These are phyloP conservation scores for Blastocystis sp. DNA, from an alignment of 352 stramenopile genomes.

Conservation along the genomic window DNA sequence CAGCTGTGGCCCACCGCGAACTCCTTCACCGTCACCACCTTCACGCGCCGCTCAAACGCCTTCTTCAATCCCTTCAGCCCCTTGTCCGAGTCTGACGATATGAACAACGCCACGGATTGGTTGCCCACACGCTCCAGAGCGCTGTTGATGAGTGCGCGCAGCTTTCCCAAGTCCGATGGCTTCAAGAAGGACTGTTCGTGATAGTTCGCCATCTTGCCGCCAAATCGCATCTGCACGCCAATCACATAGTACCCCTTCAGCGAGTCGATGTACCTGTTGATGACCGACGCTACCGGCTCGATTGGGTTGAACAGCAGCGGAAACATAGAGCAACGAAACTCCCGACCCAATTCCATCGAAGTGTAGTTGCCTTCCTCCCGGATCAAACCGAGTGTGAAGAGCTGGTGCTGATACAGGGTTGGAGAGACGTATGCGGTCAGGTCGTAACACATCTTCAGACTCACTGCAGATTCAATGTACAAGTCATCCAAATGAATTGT, in stretches of 20 bases:
- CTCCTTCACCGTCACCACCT: constrained; percentile 3
- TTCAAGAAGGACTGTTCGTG: not conserved
- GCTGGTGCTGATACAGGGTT: not conserved
- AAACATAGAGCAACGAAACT: not conserved
- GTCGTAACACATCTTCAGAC: not conserved
- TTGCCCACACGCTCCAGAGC: not conserved
- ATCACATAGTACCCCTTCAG: not conserved
- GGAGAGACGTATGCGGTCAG: not conserved
- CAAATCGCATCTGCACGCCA: constrained; percentile 19
- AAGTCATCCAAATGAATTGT: not conserved
- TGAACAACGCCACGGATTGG: constrained; percentile 1
- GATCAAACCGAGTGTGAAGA: not conserved
- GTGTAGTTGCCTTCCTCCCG: too few relatives aligned
- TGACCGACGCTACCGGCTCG: not conserved
- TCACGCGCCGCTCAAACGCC: not conserved
- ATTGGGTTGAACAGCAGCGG: constrained; percentile 33
- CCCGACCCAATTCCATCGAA: not conserved
- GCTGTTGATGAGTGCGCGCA: not conserved
- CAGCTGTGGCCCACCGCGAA: constrained; percentile 13
- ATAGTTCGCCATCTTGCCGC: constrained; percentile 24
- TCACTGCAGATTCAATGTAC: not conserved
- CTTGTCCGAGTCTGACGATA: constrained; percentile 12
- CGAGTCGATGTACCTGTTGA: not conserved
- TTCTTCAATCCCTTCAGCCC: not conserved
- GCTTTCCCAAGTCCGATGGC: not conserved